Percentiles rank a stretch among this genome's conserved stretches.
Evolutionary conservation across 2,329 filamentous ascomycete species (phyloP).

Genomic region (Verticillium tricorpus): DNA sequence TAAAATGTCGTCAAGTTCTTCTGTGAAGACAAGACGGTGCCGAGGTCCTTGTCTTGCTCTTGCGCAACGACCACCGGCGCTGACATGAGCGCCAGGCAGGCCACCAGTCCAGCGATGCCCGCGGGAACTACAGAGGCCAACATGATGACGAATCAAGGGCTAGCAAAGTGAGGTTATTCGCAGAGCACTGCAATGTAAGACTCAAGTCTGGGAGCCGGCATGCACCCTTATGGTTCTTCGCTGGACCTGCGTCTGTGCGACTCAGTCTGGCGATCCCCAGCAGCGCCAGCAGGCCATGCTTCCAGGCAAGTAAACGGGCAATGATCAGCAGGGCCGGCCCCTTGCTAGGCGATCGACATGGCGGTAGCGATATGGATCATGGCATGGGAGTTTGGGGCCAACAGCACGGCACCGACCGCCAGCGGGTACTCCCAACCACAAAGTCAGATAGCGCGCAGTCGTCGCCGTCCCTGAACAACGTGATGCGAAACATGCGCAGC

Average conservation of each 20-base stretch:
- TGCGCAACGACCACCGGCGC: slow-evolving; percentile 9
- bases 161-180: not conserved
- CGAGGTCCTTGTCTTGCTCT: slow-evolving; percentile 27
- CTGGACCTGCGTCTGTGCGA: not conserved
- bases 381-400: not conserved
- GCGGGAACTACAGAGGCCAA: not conserved
- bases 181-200: not conserved
- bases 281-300: not conserved
- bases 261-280: not conserved
- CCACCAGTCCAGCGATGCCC: not conserved
- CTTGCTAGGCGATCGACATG: not conserved
- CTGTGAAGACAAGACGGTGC: slow-evolving; percentile 30
- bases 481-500: too few relatives aligned
- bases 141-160: not conserved
- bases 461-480: too few relatives aligned
- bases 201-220: not conserved
- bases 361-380: not conserved
- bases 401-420: not conserved
- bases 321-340: not conserved
- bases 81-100: not conserved
- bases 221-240: not conserved
- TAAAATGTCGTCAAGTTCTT: slow-evolving; percentile 39
- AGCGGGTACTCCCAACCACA: not conserved
- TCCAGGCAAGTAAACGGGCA: not conserved
- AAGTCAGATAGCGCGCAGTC: too few relatives aligned